A percentile compares a stretch with the other conserved stretches of the same genome.
Conservation (phyloP, 2,329 filamentous ascomycete species). For the Verticillium albo-atrum region DNA sequence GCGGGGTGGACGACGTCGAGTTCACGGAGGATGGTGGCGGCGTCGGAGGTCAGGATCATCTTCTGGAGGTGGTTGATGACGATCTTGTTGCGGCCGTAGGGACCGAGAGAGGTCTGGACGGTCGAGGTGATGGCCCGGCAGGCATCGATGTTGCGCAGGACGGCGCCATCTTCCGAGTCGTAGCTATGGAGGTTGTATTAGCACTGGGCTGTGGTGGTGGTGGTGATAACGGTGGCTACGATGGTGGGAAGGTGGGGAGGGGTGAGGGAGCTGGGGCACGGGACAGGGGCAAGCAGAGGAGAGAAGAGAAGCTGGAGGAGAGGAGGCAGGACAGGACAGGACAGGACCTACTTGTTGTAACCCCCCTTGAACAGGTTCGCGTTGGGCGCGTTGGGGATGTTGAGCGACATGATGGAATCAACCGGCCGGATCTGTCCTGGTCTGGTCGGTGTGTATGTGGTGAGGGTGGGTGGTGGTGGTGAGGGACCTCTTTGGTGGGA, state of each 20-base stretch:
- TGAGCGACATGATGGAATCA: conserved; percentile 72
- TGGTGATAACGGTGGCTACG: background rate
- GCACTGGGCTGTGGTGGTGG: conserved; percentile 14
- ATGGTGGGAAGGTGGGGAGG: conserved; percentile 1
- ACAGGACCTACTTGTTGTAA: conserved; percentile 83
- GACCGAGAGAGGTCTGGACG: conserved; percentile 93
- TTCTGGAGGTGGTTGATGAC: conserved; percentile 99
- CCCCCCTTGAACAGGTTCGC: conserved; percentile 91
- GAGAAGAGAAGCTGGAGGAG: conserved; percentile 5
- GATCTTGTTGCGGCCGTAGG: conserved; percentile 98
- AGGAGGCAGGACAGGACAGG: too few relatives aligned
- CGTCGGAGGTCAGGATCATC: conserved; percentile 98
- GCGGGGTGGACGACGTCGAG: conserved; percentile 97
- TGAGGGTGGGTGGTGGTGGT: background rate
- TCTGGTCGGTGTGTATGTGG: conserved; percentile 2
- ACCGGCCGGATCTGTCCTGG: conserved; percentile 5
- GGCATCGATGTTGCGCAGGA: conserved; percentile 97
- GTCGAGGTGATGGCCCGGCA: conserved; percentile 94
- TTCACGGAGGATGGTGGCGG: conserved; percentile 94
- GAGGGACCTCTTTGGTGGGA: conserved; percentile 1
- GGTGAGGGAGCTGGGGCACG: conserved; percentile 10
- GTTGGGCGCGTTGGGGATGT: conserved; percentile 92
- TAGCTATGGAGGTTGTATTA: conserved; percentile 60
- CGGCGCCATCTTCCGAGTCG: conserved; percentile 97
- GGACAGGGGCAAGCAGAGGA: conserved; percentile 4